phyloP scores from a whole-genome alignment of 768 basidiomycete genomes.

The Lactarius evosmus region DNA sequence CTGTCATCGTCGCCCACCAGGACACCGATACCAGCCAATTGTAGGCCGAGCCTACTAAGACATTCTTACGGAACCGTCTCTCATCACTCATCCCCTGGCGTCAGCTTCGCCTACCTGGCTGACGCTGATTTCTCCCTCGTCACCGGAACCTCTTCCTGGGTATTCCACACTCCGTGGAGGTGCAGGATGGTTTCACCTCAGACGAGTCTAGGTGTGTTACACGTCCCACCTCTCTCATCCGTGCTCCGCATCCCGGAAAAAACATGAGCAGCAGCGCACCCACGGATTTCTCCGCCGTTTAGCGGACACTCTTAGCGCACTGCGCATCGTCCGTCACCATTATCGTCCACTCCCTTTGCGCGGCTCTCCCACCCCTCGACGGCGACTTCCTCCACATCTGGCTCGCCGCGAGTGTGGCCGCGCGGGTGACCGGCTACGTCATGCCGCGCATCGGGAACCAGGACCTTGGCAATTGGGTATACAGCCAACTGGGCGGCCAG shows the following conservation, averaged over 20 bases:
- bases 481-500: slow-evolving; percentile 46
- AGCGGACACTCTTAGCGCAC: not conserved
- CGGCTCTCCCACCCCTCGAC: slow-evolving; percentile 9
- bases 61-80: not conserved
- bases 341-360: slow-evolving; percentile 12
- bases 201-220: not conserved
- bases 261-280: not conserved
- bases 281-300: not conserved
- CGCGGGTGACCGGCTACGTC: not conserved
- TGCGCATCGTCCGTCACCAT: not conserved
- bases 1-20: slow-evolving; percentile 39
- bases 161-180: not conserved
- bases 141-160: not conserved
- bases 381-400: not conserved
- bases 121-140: not conserved
- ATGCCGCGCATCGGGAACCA: slow-evolving; percentile 11
- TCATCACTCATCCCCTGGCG: not conserved
- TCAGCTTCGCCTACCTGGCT: not conserved
- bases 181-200: not conserved
- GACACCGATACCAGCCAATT: slow-evolving; percentile 37
- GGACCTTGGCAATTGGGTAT: not conserved
- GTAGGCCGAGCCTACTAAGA: slow-evolving; percentile 26
- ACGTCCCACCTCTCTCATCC: not conserved
- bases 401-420: not conserved
- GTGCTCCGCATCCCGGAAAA: not conserved